These are phyloP conservation scores for Candida sp. DNA, from an alignment of 1,139 yeast genomes.

Conservation along the genomic window DNA sequence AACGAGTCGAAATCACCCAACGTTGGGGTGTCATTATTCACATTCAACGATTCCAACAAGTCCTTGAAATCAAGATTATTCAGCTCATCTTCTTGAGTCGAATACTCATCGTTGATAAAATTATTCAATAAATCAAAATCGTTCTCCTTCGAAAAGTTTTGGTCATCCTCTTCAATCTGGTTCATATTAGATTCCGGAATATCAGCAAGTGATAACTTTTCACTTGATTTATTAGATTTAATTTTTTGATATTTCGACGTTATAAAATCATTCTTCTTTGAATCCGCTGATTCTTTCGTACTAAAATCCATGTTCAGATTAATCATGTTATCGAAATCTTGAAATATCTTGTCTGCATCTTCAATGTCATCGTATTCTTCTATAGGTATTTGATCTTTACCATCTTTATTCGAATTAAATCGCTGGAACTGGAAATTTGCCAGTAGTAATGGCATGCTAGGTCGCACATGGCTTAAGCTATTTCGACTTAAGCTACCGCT, in stretches of 20 bases:
- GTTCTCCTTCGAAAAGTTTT: not conserved
- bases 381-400: not conserved
- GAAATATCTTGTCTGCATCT: not conserved
- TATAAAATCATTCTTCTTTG: too few species aligned
- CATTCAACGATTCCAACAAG: slow-evolving; percentile 8
- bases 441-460: not conserved
- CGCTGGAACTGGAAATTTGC: not conserved
- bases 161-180: too few species aligned
- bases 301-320: too few species aligned
- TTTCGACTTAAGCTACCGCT: not conserved
- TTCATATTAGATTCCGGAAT: too few species aligned
- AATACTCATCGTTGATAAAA: slow-evolving; percentile 2
- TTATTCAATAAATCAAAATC: slow-evolving; percentile 2
- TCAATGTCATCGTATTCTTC: not conserved
- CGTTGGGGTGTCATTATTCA: not conserved
- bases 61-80: slow-evolving; percentile 1
- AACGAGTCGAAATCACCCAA: not conserved
- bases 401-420: not conserved
- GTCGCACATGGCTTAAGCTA: not conserved
- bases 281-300: not conserved
- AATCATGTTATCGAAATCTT: not conserved
- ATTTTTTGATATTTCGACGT: too few species aligned
- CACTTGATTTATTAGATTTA: too few species aligned
- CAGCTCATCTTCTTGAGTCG: not conserved
- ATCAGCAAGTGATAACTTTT: too few species aligned